Base-by-base conservation (phyloP, 164 flowering plant species). In the Saururus chinensis region DNA sequence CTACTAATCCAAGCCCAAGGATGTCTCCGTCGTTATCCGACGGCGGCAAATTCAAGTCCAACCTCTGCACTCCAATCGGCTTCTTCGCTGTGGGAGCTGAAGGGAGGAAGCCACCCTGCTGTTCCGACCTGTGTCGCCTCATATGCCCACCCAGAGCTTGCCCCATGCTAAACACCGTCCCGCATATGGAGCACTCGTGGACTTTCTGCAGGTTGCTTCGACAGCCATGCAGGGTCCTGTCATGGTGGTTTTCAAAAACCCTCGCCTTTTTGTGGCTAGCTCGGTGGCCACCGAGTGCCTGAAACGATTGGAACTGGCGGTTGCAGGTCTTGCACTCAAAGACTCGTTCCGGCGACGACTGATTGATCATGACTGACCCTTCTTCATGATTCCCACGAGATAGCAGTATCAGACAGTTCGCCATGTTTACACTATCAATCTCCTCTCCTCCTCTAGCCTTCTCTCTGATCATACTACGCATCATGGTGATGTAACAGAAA, bases 311-410 rank as follows among this genome's bases (percentile, higher is more conserved):
- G 69, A 91, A 91, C 55, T 78, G 79, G 13, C 87, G 69, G 71
- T 75, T 81, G 45, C 97, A 91, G 0, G 96, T 91, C 73, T 85
- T 91, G 83, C 97, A 91, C 80, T 80, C 87, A 72, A 79, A 91
- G 7, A 80, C 84, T 4, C 93, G 80, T 11, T 21, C 41, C 25
- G 71, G 42, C 37, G n/a, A n/a, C n/a, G n/a, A n/a, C n/a, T n/a
- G n/a, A n/a, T n/a, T n/a, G n/a, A n/a, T n/a, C n/a, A n/a, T n/a
- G n/a, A n/a, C n/a, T n/a, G n/a, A n/a, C n/a, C 6, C 37, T 30
- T 30, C 37, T 30, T 30, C 37, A 30, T 30, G 37, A 30, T 30
- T 6, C 37, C 37, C 37, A 1, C 17, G 49, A 45, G 14, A 12
- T 45, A 12, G 49, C 14, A 12, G 4, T 12, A 45, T 45, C 49